phyloP scores from a whole-genome alignment of 2,329 filamentous ascomycete genomes.

The Fusarium sambucinum region DNA sequence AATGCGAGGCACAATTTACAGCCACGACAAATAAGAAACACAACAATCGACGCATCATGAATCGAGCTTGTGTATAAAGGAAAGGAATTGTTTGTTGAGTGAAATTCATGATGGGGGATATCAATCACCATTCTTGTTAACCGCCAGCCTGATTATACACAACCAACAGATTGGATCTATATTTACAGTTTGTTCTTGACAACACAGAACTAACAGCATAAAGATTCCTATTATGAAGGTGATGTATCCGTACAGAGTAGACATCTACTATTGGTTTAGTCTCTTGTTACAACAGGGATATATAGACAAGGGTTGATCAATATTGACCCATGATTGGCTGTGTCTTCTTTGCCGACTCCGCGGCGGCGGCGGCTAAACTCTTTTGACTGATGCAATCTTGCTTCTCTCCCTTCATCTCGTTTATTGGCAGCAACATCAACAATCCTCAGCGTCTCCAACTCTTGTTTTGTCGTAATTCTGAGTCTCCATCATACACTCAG shows the following conservation, averaged over 20 bases:
- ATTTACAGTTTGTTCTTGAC: background rate
- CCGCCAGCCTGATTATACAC: background rate
- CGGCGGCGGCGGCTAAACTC: background rate
- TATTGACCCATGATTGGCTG: background rate
- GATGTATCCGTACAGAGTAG: background rate
- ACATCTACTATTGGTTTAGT: background rate
- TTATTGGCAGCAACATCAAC: background rate
- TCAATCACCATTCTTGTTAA: background rate
- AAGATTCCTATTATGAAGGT: background rate
- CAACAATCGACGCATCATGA: slow-evolving; percentile 16
- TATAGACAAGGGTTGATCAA: background rate
- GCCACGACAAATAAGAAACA: background rate
- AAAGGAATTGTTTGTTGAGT: background rate
- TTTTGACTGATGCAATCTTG: background rate
- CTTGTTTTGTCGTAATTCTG: background rate
- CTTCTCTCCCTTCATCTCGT: background rate
- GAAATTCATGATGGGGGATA: background rate
- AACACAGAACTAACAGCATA: background rate
- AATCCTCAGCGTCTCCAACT: background rate
- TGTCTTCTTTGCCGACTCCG: background rate
- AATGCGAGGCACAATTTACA: slow-evolving; percentile 15
- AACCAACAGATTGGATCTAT: background rate
- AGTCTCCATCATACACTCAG: background rate
- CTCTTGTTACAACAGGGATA: slow-evolving; percentile 7
- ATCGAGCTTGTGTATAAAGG: background rate